Conservation (phyloP, 176 grass and related monocot genomes). For the Cenchrus americanus region DNA sequence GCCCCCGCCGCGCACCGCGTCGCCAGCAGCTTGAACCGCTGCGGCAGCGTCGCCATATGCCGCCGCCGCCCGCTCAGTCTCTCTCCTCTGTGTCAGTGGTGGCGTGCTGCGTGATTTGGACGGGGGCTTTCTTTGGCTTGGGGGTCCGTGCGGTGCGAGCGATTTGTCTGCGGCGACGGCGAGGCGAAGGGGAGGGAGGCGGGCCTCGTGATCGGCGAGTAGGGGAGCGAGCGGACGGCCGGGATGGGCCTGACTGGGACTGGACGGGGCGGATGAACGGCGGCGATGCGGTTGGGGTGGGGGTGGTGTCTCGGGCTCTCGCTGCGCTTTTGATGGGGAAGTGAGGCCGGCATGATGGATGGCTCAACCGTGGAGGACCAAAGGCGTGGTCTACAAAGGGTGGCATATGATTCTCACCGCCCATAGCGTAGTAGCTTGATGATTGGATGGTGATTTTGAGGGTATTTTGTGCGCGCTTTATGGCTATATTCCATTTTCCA, state of each 20-base stretch:
- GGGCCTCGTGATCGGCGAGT: conserved; percentile 6
- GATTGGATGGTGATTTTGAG: conserved; percentile 32
- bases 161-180: conserved; percentile 1
- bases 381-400: conserved; percentile 35
- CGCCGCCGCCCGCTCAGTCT: not conserved
- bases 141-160: not conserved
- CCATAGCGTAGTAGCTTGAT: conserved; percentile 12
- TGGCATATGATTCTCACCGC: conserved; percentile 18
- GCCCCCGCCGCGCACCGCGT: conserved; percentile 66
- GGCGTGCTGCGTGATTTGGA: conserved; percentile 21
- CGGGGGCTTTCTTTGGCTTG: not conserved
- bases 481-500: not conserved
- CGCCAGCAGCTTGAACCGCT: conserved; percentile 73
- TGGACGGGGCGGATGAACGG: not conserved
- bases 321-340: not conserved
- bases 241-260: not conserved
- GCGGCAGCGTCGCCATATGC: conserved; percentile 68
- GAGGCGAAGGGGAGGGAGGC: no score
- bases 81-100: not conserved
- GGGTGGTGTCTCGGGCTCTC: not conserved
- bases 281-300: not conserved
- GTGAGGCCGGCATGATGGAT: conserved; percentile 36
- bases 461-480: not conserved
- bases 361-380: conserved; percentile 17
- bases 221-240: not conserved